Evolutionary conservation across 345 rosid species (phyloP).

Genomic region (Salix exigua): DNA sequence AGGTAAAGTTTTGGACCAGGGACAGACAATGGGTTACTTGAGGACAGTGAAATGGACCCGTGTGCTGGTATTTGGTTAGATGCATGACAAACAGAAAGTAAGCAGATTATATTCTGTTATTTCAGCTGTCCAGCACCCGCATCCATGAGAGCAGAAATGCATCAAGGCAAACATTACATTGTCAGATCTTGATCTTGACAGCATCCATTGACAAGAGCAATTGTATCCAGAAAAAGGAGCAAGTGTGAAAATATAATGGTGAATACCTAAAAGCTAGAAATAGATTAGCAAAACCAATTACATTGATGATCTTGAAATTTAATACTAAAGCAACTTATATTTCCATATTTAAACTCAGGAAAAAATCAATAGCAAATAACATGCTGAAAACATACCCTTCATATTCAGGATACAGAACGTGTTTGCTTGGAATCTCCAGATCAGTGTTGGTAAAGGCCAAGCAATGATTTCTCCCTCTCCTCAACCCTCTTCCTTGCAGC

Average conservation of each 20-base stretch:
- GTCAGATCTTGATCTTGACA: too few relatives aligned
- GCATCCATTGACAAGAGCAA: too few relatives aligned
- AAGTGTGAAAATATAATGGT: neutral
- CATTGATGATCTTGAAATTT: neutral
- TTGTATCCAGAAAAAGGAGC: neutral
- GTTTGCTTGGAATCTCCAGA: slow-evolving; percentile 14
- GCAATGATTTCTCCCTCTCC: slow-evolving; percentile 79
- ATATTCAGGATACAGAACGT: neutral
- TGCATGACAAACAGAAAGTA: neutral
- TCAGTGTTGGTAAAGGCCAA: slow-evolving; percentile 80
- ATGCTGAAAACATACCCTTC: slow-evolving; percentile 16
- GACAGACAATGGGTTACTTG: too few relatives aligned
- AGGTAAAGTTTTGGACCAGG: too few relatives aligned
- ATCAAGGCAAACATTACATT: too few relatives aligned
- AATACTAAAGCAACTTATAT: neutral
- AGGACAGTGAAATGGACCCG: neutral
- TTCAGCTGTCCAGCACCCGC: neutral
- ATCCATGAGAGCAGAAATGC: neutral
- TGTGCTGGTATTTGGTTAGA: neutral
- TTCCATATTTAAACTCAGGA: neutral
- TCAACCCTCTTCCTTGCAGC: slow-evolving; percentile 94
- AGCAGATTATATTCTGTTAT: neutral
- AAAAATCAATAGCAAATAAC: neutral
- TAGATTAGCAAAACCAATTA: neutral
- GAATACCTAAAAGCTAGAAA: neutral